Evolutionary conservation across 176 grass and related monocot species (phyloP), one percentile per base, ranked within the genome.

Genomic region (Cenchrus americanus): DNA sequence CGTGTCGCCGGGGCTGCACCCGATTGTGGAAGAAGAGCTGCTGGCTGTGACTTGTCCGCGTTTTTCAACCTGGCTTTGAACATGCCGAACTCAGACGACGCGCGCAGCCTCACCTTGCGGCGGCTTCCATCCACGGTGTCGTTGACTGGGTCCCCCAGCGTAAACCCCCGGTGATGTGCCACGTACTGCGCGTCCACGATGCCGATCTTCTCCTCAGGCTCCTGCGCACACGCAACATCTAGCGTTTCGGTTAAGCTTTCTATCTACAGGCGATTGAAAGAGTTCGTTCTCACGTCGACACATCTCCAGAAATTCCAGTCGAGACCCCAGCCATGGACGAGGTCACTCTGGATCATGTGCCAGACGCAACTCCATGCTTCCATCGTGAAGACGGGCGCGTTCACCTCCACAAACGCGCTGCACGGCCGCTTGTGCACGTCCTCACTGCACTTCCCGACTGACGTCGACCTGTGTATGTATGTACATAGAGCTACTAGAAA

Each of bases 331-430:
- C 85, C 78, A 13, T 87, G 85, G 6, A 87, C 62, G 18, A 87
- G 52, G 21, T 87, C 85, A 55, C 69, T 81, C 69, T 89, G 87
- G 22, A 81, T 71, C 87, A 89, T 85, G 79, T 85, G 82, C 87
- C 87, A 89, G 6, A 89, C 77, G 69, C 87, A 89, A 1, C 27
- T 27, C 87, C 87, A 89, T 8, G 87, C 82, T 19, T 81, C 77
- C 10, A 70, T 63, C 0, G 62, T 76, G 72, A 89, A 85, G 22
- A 89, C 87, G 0, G 87, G 87, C 0, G 71, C 87, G 69, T 85
- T 89, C 11, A 89, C 27, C 71, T 89, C 87, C 3, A 89, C 82
- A 19, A 89, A 89, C 19, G 62, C 84, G 62, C 50, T 88, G 75
- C 87, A 88, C 1, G 60, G 81, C 30, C 7, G 81, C n/a, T 34